Evolutionary conservation across 2,329 filamentous ascomycete genomes (phyloP), one percentile per base, ranked within the genome.

Genomic region (Microsporum canis): DNA sequence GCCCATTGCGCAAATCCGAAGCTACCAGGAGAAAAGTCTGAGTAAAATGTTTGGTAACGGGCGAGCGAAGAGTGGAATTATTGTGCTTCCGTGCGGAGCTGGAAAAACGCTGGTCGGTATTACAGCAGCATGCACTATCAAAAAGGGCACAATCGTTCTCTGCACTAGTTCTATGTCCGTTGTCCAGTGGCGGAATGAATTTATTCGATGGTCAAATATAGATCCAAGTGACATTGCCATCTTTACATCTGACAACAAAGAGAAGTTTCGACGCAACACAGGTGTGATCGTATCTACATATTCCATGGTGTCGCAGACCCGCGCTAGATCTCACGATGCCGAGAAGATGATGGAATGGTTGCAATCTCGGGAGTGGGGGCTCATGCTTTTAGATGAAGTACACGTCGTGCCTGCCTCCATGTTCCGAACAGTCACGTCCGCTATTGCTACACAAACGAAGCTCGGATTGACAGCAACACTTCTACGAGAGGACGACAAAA

Each of bases 41-140:
- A 95, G 89, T 77, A 99, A 99, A 75, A 99, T 99, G 94, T 99
- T 99, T 72, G 92, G 94, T 71, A 99, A 99, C 71, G 92, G 92
- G 57, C 87, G 94, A 75, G 94, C 94, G 12, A 94, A 96, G 77
- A 96, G 91, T 73, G 94, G 94, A 61, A 95, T 99, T 66, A 99
- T 99, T 63, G 94, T 99, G 61, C 76, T 99, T 67, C 94, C 94
- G 17, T 99, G 94, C 72, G 94, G 94, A 67, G 94, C 94, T 17
- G 94, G 94, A 63, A 99, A 99, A 78, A 99, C 94, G 1, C 78
- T 99, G 45, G 94, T 99, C 14, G 94, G 94, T n/a, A 96, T 99
- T 67, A 97, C 94, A 23, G 94, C 94, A 47, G 94, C 91, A 23
- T 97, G 94, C 75, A 97, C 94, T 3, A 92, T 99, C 75, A 95